phyloP scores from a whole-genome alignment of 2,329 filamentous ascomycete species.

The Pseudocercospora pini-densiflorae region DNA sequence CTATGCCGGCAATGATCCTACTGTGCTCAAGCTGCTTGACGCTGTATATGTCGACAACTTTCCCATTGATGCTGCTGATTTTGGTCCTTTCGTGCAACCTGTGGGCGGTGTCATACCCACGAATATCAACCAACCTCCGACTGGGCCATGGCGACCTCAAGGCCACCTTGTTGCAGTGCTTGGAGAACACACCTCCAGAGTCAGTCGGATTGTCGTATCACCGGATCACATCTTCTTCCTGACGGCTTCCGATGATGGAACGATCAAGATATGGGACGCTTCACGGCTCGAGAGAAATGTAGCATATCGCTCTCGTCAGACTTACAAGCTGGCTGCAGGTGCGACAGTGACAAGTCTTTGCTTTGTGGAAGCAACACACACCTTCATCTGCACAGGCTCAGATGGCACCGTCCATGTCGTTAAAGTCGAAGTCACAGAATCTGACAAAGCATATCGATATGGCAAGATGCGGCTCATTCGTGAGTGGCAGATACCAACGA shows the following conservation, averaged over 20 bases:
- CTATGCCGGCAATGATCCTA: slow-evolving; percentile 77
- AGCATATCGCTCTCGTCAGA: slow-evolving; percentile 82
- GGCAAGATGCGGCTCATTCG: slow-evolving; percentile 76
- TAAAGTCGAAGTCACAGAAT: slow-evolving; percentile 71
- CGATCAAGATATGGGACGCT: slow-evolving; percentile 92
- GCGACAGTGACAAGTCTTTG: slow-evolving; percentile 79
- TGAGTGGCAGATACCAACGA: slow-evolving; percentile 72
- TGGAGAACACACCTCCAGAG: slow-evolving; percentile 79
- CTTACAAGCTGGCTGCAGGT: slow-evolving; percentile 73
- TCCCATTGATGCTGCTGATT: slow-evolving; percentile 63
- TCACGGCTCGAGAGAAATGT: slow-evolving; percentile 88
- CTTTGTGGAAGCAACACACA: slow-evolving; percentile 93
- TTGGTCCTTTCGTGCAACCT: slow-evolving; percentile 80
- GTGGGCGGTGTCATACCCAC: slow-evolving; percentile 55
- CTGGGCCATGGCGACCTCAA: slow-evolving; percentile 79
- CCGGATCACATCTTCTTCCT: slow-evolving; percentile 95
- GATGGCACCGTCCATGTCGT: slow-evolving; percentile 92
- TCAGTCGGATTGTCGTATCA: slow-evolving; percentile 80
- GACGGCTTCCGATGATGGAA: slow-evolving; percentile 89
- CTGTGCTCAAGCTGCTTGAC: slow-evolving; percentile 70
- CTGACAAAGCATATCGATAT: slow-evolving; percentile 68
- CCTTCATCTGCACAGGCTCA: slow-evolving; percentile 86
- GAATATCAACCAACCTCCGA: slow-evolving; percentile 39
- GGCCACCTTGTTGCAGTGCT: slow-evolving; percentile 87
- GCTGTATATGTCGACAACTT: slow-evolving; percentile 76